phyloP scores from a whole-genome alignment of 202 grass and related monocot genomes.

The Zizania palustris region DNA sequence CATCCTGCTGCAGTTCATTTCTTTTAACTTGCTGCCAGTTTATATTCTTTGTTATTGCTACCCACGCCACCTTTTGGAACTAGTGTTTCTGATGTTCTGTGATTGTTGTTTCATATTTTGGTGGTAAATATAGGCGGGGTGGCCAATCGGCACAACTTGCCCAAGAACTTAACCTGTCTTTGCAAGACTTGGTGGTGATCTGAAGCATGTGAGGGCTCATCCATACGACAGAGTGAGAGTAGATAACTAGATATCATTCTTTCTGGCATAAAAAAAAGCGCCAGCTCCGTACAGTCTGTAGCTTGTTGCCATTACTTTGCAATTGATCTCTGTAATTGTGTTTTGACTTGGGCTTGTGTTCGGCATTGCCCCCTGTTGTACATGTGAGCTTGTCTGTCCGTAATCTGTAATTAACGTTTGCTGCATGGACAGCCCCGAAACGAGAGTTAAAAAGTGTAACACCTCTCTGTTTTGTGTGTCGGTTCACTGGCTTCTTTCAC shows the following conservation, averaged over 20 bases:
- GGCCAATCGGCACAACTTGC: conserved; percentile 66
- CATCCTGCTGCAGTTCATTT: background rate
- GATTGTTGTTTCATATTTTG: conserved; percentile 21
- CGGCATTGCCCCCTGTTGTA: conserved; percentile 36
- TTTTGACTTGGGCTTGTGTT: conserved; percentile 33
- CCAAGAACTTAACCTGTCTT: conserved; percentile 61
- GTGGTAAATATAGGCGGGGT: conserved; percentile 62
- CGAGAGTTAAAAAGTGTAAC: conserved; percentile 11
- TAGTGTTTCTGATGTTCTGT: background rate
- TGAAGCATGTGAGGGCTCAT: conserved; percentile 22
- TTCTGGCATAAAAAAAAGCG: conserved; percentile 32
- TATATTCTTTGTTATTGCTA: background rate
- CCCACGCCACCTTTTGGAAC: background rate
- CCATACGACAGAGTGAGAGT: conserved; percentile 31
- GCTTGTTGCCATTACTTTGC: conserved; percentile 39
- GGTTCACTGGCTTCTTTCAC: background rate
- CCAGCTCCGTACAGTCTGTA: conserved; percentile 27
- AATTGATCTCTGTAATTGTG: conserved; percentile 8
- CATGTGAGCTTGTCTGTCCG: conserved; percentile 46
- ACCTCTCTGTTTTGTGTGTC: background rate
- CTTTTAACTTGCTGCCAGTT: background rate
- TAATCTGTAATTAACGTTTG: conserved; percentile 58
- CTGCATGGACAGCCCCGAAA: conserved; percentile 33
- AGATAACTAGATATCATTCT: conserved; percentile 58
- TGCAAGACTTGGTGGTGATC: conserved; percentile 66